Percentiles rank a stretch among this genome's conserved stretches.
Conservation (phyloP, 179 eudicot genomes). For the Amaranthus tricolor region DNA sequence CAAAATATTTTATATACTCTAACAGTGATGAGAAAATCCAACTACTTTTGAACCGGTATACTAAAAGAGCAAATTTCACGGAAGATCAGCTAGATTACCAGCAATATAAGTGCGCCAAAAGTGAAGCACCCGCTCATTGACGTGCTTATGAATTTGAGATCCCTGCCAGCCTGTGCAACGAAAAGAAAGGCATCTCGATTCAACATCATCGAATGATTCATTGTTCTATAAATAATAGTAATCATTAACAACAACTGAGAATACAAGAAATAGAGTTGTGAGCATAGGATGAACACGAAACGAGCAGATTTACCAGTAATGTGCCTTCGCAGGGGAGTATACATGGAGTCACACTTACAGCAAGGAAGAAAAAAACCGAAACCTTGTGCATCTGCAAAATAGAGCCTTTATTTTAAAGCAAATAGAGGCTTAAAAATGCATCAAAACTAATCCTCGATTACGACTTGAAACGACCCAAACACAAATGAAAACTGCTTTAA, state of each 20-base stretch:
- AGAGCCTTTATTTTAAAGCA: conserved; percentile 10
- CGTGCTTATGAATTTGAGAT: conserved; percentile 69
- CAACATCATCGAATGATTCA: neutral
- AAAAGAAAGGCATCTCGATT: conserved; percentile 1
- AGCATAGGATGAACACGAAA: too few relatives aligned
- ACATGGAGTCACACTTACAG: conserved; percentile 73
- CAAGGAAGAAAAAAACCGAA: conserved; percentile 66
- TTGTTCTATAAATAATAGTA: neutral
- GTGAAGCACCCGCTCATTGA: conserved; percentile 77
- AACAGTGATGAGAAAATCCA: too few relatives aligned
- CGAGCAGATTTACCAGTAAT: conserved; percentile 57
- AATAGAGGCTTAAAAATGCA: neutral
- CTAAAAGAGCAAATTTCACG: neutral
- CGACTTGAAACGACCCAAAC: too few relatives aligned
- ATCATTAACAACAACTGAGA: too few relatives aligned
- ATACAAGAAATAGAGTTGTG: too few relatives aligned
- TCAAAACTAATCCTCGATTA: too few relatives aligned
- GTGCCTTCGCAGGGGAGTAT: conserved; percentile 93
- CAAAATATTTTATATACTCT: too few relatives aligned
- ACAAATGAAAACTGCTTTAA: too few relatives aligned
- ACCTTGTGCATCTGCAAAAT: conserved; percentile 80
- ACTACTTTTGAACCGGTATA: too few relatives aligned
- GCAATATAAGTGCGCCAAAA: conserved; percentile 56
- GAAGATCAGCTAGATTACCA: conserved; percentile 46
- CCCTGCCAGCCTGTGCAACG: conserved; percentile 84